Evolutionary conservation across 2,329 filamentous ascomycete genomes (phyloP).

Genomic region (Chrysoporthe deuterocubensis): DNA sequence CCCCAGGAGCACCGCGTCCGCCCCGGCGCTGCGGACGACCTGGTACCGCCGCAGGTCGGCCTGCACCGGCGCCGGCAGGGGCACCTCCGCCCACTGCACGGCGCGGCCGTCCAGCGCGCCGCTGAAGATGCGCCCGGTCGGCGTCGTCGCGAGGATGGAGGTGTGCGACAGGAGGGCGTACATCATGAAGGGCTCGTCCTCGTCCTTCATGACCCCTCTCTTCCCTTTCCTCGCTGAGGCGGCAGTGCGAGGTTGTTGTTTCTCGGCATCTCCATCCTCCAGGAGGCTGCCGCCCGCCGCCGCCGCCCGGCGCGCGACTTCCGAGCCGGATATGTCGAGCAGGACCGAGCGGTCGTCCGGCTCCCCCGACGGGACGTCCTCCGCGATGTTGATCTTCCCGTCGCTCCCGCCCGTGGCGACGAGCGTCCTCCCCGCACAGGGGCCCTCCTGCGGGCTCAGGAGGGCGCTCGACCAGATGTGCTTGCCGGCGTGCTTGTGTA

Average conservation of each 20-base stretch:
- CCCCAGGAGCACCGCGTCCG: conserved; percentile 51
- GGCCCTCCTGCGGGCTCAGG: conserved; percentile 33
- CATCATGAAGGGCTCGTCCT: conserved; percentile 36
- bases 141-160: conserved; percentile 61
- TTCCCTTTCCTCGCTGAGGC: not conserved
- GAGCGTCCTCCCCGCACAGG: conserved; percentile 30
- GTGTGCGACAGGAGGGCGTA: conserved; percentile 65
- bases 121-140: conserved; percentile 62
- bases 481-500: conserved; percentile 78
- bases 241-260: not conserved
- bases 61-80: conserved; percentile 39
- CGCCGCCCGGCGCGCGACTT: not conserved
- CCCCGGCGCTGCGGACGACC: conserved; percentile 46
- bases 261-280: too few relatives aligned
- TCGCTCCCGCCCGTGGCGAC: conserved; percentile 86
- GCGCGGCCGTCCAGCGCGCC: conserved; percentile 40
- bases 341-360: conserved; percentile 5
- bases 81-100: conserved; percentile 50
- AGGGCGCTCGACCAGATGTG: conserved; percentile 81
- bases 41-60: conserved; percentile 52
- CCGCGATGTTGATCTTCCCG: conserved; percentile 63
- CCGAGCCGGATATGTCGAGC: not conserved
- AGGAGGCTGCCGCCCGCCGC: not conserved
- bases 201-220: conserved; percentile 6
- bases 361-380: conserved; percentile 24